These are phyloP conservation scores for Waitea zeae DNA, from an alignment of 1,284 basidiomycete genomes.

Conservation along the genomic window DNA sequence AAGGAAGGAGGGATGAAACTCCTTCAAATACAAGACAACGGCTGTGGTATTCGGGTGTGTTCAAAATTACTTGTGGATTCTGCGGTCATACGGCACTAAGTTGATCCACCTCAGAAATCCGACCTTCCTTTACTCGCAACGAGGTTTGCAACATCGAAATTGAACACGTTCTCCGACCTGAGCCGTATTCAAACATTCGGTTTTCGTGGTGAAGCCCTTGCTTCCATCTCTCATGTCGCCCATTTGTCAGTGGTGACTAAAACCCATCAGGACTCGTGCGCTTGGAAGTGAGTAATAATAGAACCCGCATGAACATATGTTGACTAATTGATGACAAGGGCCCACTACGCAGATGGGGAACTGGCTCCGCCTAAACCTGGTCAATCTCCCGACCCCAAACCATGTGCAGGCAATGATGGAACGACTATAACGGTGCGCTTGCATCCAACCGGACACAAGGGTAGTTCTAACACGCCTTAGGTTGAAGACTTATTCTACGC, in stretches of 20 bases:
- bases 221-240: conserved; percentile 91
- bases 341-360: conserved; percentile 61
- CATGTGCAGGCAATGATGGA: conserved; percentile 89
- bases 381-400: conserved; percentile 58
- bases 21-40: conserved; percentile 94
- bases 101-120: conserved; percentile 21
- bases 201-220: conserved; percentile 93
- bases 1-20: conserved; percentile 95
- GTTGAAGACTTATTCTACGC: conserved; percentile 97
- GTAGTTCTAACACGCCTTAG: conserved; percentile 18
- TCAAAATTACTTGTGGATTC: not conserved
- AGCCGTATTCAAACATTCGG: conserved; percentile 84
- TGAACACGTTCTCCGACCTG: conserved; percentile 78
- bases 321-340: conserved; percentile 26
- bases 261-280: conserved; percentile 62
- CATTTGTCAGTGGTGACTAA: conserved; percentile 84
- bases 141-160: conserved; percentile 92
- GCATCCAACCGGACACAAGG: not conserved
- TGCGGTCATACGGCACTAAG: not conserved
- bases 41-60: conserved; percentile 80
- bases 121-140: conserved; percentile 89
- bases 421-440: conserved; percentile 63
- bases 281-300: conserved; percentile 76
- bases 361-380: conserved; percentile 56
- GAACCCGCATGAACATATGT: too few species aligned